These are phyloP conservation scores for Trichoderma orchidacearum DNA, from an alignment of 495 filamentous ascomycete species.

Conservation along the genomic window DNA sequence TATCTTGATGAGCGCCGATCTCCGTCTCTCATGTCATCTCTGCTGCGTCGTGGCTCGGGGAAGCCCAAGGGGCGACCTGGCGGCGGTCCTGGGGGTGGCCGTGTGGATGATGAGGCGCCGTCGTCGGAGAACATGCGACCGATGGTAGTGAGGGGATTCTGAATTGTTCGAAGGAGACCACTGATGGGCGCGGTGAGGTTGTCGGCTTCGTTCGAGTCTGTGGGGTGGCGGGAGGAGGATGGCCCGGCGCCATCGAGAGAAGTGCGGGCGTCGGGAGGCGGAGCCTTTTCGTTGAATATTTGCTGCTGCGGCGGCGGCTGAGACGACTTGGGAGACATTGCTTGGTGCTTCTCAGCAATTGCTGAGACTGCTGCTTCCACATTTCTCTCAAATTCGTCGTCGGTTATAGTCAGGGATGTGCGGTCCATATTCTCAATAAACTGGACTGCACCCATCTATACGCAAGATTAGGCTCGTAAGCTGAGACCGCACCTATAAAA, in stretches of 20 bases:
- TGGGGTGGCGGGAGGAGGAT: constrained; percentile 22
- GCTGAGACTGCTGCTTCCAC: constrained; percentile 94
- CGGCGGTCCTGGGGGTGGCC: constrained; percentile 42
- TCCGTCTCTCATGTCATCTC: constrained; percentile 6
- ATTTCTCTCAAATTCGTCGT: constrained; percentile 88
- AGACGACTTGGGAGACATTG: background rate
- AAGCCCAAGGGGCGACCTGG: constrained; percentile 28
- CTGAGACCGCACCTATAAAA: constrained; percentile 2
- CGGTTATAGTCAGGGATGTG: constrained; percentile 81
- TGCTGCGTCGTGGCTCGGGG: constrained; percentile 20
- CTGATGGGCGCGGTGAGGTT: constrained; percentile 71
- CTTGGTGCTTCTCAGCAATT: constrained; percentile 75
- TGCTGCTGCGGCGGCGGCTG: background rate
- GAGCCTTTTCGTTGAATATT: background rate
- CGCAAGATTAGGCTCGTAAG: too few species aligned
- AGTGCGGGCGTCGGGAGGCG: constrained; percentile 9
- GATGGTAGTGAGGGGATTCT: constrained; percentile 82
- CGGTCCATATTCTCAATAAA: constrained; percentile 95
- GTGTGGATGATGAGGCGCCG: constrained; percentile 14
- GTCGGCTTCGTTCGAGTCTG: constrained; percentile 33
- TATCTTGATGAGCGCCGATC: constrained; percentile 24
- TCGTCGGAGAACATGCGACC: constrained; percentile 97
- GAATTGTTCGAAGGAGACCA: constrained; percentile 80
- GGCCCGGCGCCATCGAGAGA: constrained; percentile 32
- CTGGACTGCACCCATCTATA: constrained; percentile 82